Percentiles rank a stretch among this genome's conserved stretches.
These are phyloP conservation scores for Hygrophorus russula DNA, from an alignment of 768 basidiomycete genomes.

Conservation along the genomic window DNA sequence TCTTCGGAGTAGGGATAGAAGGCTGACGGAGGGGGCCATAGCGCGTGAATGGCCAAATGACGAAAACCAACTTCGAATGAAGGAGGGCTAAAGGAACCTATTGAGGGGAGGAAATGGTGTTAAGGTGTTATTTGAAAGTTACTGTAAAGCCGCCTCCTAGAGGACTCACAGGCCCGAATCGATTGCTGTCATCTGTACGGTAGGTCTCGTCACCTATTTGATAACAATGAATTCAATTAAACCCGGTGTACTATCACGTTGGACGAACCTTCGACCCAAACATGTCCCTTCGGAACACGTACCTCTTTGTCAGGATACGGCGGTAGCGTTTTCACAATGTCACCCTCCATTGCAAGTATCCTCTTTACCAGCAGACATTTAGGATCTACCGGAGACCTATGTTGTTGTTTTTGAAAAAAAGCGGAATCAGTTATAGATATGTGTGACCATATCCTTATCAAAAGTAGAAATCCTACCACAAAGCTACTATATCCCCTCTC, in stretches of 20 bases:
- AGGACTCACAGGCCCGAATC: constrained; percentile 51
- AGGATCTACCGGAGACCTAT: constrained; percentile 50
- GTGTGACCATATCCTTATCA: not conserved
- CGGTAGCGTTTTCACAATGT: constrained; percentile 54
- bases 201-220: constrained; percentile 52
- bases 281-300: constrained; percentile 46
- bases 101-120: constrained; percentile 2
- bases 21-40: constrained; percentile 21
- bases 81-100: constrained; percentile 38
- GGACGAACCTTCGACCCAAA: constrained; percentile 63
- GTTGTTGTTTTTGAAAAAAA: not conserved
- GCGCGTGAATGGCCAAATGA: constrained; percentile 43
- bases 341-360: constrained; percentile 52
- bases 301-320: constrained; percentile 50
- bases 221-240: not conserved
- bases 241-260: not conserved
- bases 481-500: constrained; percentile 55
- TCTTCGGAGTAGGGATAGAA: not conserved
- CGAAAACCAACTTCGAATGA: constrained; percentile 35
- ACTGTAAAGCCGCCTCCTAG: not conserved
- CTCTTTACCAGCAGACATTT: constrained; percentile 51
- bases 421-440: not conserved
- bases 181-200: constrained; percentile 61
- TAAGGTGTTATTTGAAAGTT: not conserved
- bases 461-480: constrained; percentile 30